These are phyloP conservation scores for Aspergillus amoenus DNA, from an alignment of 2,329 filamentous ascomycete genomes.

Conservation along the genomic window DNA sequence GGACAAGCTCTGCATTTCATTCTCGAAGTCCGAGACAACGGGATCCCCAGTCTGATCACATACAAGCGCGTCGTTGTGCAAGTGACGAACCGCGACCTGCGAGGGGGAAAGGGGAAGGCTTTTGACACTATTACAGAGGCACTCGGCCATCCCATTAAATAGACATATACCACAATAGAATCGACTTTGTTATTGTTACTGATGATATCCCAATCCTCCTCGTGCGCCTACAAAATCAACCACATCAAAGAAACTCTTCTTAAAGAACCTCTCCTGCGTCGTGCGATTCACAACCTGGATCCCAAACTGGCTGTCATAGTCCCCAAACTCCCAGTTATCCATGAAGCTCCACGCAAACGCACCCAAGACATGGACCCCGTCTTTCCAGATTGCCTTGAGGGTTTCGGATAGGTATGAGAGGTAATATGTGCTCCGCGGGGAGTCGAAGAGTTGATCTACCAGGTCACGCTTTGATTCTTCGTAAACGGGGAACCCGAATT, in stretches of 20 bases:
- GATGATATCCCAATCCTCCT: too few relatives aligned
- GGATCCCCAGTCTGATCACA: too few relatives aligned
- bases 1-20: too few relatives aligned
- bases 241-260: constrained; percentile 60
- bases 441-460: constrained; percentile 55
- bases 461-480: constrained; percentile 47
- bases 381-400: constrained; percentile 56
- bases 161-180: too few relatives aligned
- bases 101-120: too few relatives aligned
- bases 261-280: constrained; percentile 49
- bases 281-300: constrained; percentile 58
- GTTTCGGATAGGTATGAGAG: constrained; percentile 55
- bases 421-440: constrained; percentile 56
- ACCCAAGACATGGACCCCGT: constrained; percentile 56
- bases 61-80: too few relatives aligned
- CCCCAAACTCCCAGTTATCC: constrained; percentile 59
- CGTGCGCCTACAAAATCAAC: constrained; percentile 47
- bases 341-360: constrained; percentile 55
- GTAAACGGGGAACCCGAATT: constrained; percentile 58
- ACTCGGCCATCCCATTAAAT: too few relatives aligned
- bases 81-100: too few relatives aligned
- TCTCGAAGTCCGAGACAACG: too few relatives aligned
- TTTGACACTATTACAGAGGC: too few relatives aligned
- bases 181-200: too few relatives aligned
- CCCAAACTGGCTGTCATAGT: constrained; percentile 52